phyloP scores from a whole-genome alignment of 192 early-diverging fungal genomes.

The Podila clonocystis region DNA sequence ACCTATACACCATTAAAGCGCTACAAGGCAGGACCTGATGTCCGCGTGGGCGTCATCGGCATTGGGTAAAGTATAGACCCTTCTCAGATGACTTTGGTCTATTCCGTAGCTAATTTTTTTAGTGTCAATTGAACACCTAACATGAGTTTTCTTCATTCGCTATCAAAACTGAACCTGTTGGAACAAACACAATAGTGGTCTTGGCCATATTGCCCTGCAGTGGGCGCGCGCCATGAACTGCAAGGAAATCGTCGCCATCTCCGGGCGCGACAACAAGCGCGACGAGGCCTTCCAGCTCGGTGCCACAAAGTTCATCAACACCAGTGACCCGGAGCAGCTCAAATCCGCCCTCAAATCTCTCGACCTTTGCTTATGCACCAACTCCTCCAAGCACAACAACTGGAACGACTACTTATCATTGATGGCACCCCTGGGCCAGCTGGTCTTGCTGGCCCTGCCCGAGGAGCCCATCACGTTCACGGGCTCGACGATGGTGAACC shows the following conservation, averaged over 20 bases:
- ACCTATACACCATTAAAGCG: conserved; percentile 67
- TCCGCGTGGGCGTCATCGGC: conserved; percentile 66
- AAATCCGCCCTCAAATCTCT: conserved; percentile 12
- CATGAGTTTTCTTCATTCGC: no score
- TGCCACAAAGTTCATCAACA: conserved; percentile 54
- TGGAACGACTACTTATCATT: conserved; percentile 58
- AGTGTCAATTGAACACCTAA: neutral
- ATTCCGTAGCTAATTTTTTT: neutral
- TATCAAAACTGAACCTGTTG: no score
- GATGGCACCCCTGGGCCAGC: conserved; percentile 61
- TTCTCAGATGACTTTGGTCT: neutral
- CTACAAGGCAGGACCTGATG: conserved; percentile 52
- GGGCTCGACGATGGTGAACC: conserved; percentile 53
- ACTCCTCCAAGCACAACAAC: conserved; percentile 42
- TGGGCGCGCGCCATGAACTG: conserved; percentile 60
- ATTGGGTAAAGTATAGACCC: conserved; percentile 51
- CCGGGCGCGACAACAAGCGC: conserved; percentile 57
- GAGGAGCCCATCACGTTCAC: conserved; percentile 60
- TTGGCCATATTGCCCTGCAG: conserved; percentile 74
- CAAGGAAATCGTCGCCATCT: conserved; percentile 63
- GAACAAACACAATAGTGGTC: conserved; percentile 35
- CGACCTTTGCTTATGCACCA: conserved; percentile 39
- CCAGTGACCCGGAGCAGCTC: conserved; percentile 6
- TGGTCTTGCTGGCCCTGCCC: conserved; percentile 71
- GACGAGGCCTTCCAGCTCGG: conserved; percentile 65